Base-by-base conservation (phyloP, 139 green algal genomes). In the Edaphochlamys debaryana region DNA sequence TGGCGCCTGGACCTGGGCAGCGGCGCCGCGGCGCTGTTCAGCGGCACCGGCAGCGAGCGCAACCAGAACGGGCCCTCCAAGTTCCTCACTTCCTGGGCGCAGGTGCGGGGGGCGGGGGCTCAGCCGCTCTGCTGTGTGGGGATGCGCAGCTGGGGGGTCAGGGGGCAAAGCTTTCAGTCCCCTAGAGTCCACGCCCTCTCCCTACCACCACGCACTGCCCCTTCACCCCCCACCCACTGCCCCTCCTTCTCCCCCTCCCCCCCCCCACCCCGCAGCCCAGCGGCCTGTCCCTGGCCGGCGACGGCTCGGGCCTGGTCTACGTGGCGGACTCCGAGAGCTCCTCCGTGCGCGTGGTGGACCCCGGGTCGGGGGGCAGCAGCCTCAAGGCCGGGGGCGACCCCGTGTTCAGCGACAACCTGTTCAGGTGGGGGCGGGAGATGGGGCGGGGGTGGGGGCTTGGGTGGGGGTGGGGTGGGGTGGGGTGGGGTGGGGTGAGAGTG, bases 331-430 rank as follows among this genome's bases (percentile, higher is more conserved):
- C 86, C 56, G 94, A 97, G 87, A 94, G 87, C 74, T 94, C 86
- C 85, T 80, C 90, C 25, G 82, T 97, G 23, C 89, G 94, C 22
- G 81, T 74, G 41, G 30, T 97, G 70, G 84, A 92, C 76, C 58
- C 94, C 23, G n/a, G n/a, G 15, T 92, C 69, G 17, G 91, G 94
- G 7, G 89, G 84, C 36, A 72, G 79, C 73, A 36, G 37, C 30
- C 77, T 85, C n/a, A 66, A 77, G 30, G 94, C 84, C n/a, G 94
- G 94, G n/a, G 94, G 94, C 22, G 94, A 97, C 76, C 78, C 91
- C 8, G 50, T 93, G 54, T 97, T 97, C 71, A 54, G 78, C 1
- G 94, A 97, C 75, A 97, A 97, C 87, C 91, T 97, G 42, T 97
- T 97, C 87, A 67, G 77, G 77, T 83, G 66, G 0, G 60, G n/a